A percentile compares a stretch with the other conserved stretches of the same genome.
These are phyloP conservation scores for Phaffomyces thermotolerans DNA, from an alignment of 805 yeast species.

Conservation along the genomic window DNA sequence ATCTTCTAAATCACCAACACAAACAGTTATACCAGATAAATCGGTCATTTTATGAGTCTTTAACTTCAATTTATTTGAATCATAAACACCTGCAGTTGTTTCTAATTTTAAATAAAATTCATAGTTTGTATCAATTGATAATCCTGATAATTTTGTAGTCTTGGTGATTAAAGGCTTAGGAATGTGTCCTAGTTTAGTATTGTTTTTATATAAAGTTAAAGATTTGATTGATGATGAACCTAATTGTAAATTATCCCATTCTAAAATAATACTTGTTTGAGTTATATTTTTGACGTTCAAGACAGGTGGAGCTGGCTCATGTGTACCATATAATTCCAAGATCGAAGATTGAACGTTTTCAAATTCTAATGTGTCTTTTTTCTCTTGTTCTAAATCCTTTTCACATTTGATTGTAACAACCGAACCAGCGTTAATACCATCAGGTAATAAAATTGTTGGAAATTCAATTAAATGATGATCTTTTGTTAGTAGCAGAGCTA, in stretches of 20 bases:
- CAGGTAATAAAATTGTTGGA: slow-evolving; percentile 90
- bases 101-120: slow-evolving; percentile 72
- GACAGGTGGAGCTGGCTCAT: slow-evolving; percentile 64
- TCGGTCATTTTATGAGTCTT: slow-evolving; percentile 96
- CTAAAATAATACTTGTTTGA: slow-evolving; percentile 90
- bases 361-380: slow-evolving; percentile 50
- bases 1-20: slow-evolving; percentile 72
- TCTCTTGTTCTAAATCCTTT: slow-evolving; percentile 63
- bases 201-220: slow-evolving; percentile 68
- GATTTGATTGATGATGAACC: slow-evolving; percentile 79
- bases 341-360: slow-evolving; percentile 66
- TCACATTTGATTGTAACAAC: slow-evolving; percentile 81
- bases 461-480: slow-evolving; percentile 94
- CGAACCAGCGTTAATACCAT: slow-evolving; percentile 87
- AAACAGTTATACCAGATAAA: slow-evolving; percentile 83
- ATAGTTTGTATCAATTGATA: slow-evolving; percentile 79
- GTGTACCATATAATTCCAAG: slow-evolving; percentile 60
- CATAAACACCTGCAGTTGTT: slow-evolving; percentile 84
- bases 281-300: slow-evolving; percentile 72
- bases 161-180: slow-evolving; percentile 76
- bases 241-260: slow-evolving; percentile 82
- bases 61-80: slow-evolving; percentile 59
- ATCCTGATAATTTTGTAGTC: slow-evolving; percentile 83
- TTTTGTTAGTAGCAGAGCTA: slow-evolving; percentile 81
- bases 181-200: slow-evolving; percentile 63